A percentile compares a stretch with the other conserved stretches of the same genome.
phyloP scores from a whole-genome alignment of 108 stramenopile genomes.

The Pseudonitzschia pungens region DNA sequence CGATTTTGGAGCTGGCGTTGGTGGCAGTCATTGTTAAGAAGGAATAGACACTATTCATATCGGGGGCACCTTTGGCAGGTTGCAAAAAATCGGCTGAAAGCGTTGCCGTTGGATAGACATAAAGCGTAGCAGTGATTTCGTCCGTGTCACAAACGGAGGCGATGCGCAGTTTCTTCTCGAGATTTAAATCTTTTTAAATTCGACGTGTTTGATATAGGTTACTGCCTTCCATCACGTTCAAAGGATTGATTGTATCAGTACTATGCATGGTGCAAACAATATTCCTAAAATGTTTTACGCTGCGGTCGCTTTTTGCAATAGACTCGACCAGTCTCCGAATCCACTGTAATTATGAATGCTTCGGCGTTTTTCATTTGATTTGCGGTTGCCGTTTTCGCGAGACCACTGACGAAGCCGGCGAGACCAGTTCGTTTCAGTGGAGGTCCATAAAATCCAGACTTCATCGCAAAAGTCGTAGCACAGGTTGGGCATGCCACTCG shows the following conservation, averaged over 20 bases:
- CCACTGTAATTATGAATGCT: slow-evolving; percentile 63
- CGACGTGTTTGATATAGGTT: too few relatives aligned
- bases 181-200: too few relatives aligned
- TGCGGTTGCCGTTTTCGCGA: slow-evolving; percentile 76
- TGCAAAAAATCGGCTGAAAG: slow-evolving; percentile 29
- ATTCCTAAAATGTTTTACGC: neutral
- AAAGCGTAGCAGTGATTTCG: neutral
- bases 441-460: slow-evolving; percentile 71
- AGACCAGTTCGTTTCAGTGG: slow-evolving; percentile 72
- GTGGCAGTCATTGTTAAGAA: slow-evolving; percentile 25
- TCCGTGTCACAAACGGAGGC: too few relatives aligned
- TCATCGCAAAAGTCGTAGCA: slow-evolving; percentile 63
- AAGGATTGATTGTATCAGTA: too few relatives aligned
- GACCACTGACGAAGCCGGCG: slow-evolving; percentile 66
- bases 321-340: slow-evolving; percentile 62
- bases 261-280: neutral
- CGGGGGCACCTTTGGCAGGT: slow-evolving; percentile 38
- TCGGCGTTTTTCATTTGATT: slow-evolving; percentile 52
- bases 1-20: slow-evolving; percentile 39
- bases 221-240: too few relatives aligned
- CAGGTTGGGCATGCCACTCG: slow-evolving; percentile 83
- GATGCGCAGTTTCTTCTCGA: too few relatives aligned
- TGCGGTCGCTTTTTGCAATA: slow-evolving; percentile 47
- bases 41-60: slow-evolving; percentile 42
- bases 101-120: neutral